phyloP scores from a whole-genome alignment of 2,329 filamentous ascomycete species.

The Epicoccum sorghinum region DNA sequence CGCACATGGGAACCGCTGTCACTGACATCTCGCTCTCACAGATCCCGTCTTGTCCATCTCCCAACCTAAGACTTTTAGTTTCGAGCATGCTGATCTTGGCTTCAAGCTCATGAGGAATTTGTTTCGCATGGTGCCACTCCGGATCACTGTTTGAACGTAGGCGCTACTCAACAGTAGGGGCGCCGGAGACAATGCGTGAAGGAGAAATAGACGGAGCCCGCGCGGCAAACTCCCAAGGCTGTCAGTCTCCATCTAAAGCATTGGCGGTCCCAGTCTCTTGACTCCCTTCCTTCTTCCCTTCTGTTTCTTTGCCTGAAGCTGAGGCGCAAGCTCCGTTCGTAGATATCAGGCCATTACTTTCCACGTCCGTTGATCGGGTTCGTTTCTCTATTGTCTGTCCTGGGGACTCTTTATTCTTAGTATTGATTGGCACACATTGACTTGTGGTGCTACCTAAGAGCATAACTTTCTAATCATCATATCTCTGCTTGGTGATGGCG shows the following conservation, averaged over 20 bases:
- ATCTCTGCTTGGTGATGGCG: conserved; percentile 27
- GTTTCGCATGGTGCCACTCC: conserved; percentile 23
- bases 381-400: conserved; percentile 33
- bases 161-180: conserved; percentile 22
- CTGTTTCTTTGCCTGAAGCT: conserved; percentile 19
- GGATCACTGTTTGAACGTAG: conserved; percentile 14
- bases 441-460: conserved; percentile 5
- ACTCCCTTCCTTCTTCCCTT: conserved; percentile 21
- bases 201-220: conserved; percentile 18
- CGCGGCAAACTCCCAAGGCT: conserved; percentile 23
- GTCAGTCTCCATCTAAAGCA: conserved; percentile 37
- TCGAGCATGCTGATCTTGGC: conserved; percentile 29
- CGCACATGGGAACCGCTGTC: neutral
- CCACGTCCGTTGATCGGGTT: conserved; percentile 41
- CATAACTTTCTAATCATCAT: conserved; percentile 20
- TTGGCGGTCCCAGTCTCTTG: conserved; percentile 34
- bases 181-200: conserved; percentile 36
- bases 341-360: conserved; percentile 28
- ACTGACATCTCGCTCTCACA: conserved; percentile 15
- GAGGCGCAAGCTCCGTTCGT: conserved; percentile 21
- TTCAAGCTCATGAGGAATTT: conserved; percentile 12
- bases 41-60: conserved; percentile 18
- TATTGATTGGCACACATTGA: conserved; percentile 3
- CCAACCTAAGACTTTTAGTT: conserved; percentile 26
- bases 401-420: conserved; percentile 28